Percentiles rank a stretch among this genome's conserved stretches.
phyloP scores from a whole-genome alignment of 768 basidiomycete species.

The Suillus subluteus region DNA sequence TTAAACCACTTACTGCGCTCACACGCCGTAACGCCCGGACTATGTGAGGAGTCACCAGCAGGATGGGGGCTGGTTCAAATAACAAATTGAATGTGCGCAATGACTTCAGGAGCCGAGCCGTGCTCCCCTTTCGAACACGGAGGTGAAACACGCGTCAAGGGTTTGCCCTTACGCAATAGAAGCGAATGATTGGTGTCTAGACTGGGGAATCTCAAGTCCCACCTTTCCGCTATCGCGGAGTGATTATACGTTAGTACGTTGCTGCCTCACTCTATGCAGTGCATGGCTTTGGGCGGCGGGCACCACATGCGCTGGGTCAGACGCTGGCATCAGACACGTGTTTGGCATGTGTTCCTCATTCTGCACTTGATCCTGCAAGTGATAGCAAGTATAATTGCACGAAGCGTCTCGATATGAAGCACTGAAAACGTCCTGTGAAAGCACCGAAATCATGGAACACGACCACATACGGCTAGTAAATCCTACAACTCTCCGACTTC shows the following conservation, averaged over 20 bases:
- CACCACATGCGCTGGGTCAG: constrained; percentile 1
- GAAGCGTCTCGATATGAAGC: constrained; percentile 35
- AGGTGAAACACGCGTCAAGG: constrained; percentile 31
- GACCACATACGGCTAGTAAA: constrained; percentile 32
- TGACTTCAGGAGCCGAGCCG: constrained; percentile 30
- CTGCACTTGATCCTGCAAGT: constrained; percentile 22
- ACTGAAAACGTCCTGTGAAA: constrained; percentile 32
- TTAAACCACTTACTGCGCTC: constrained; percentile 46
- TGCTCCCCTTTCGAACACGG: constrained; percentile 25
- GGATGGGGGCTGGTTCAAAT: constrained; percentile 34
- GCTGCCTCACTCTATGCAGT: constrained; percentile 16
- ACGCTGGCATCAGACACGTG: constrained; percentile 26
- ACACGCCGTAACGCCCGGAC: constrained; percentile 43
- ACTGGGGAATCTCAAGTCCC: constrained; percentile 12
- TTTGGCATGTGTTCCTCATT: constrained; percentile 23
- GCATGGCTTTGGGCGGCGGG: constrained; percentile 14
- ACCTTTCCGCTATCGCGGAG: constrained; percentile 15
- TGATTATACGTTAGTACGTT: constrained; percentile 22
- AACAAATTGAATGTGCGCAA: constrained; percentile 29
- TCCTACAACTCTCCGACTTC: constrained; percentile 72
- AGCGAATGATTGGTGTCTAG: constrained; percentile 15
- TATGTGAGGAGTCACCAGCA: constrained; percentile 31
- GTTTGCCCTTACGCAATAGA: constrained; percentile 28
- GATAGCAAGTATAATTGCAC: constrained; percentile 28
- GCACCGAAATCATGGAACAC: constrained; percentile 23